phyloP scores from a whole-genome alignment of 2,329 filamentous ascomycete species.

The Nemania bipapillata region DNA sequence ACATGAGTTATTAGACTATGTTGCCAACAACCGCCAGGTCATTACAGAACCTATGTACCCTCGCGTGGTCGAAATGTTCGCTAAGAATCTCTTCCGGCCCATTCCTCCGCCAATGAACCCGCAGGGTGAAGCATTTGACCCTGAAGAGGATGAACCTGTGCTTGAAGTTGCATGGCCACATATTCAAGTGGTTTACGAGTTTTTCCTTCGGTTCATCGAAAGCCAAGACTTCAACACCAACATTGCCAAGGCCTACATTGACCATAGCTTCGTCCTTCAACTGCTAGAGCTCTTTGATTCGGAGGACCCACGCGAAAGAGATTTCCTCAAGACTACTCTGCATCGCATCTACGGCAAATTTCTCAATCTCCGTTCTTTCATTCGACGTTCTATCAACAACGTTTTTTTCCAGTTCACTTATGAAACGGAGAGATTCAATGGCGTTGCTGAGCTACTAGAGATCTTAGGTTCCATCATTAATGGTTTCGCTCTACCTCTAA shows the following conservation, averaged over 20 bases:
- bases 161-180: conserved; percentile 98
- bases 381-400: conserved; percentile 98
- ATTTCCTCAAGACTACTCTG: conserved; percentile 97
- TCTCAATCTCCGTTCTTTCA: conserved; percentile 95
- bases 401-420: conserved; percentile 99
- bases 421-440: conserved; percentile 98
- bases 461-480: conserved; percentile 99
- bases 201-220: conserved; percentile 98
- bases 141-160: conserved; percentile 97
- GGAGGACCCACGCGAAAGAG: conserved; percentile 93
- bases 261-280: conserved; percentile 96
- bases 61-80: conserved; percentile 98
- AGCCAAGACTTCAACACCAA: conserved; percentile 99
- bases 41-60: conserved; percentile 99
- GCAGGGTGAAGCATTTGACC: conserved; percentile 97
- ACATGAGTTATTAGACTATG: conserved; percentile 96
- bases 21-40: conserved; percentile 97
- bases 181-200: conserved; percentile 99
- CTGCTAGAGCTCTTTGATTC: conserved; percentile 98
- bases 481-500: conserved; percentile 93
- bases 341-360: conserved; percentile 99
- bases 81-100: conserved; percentile 96
- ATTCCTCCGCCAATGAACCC: conserved; percentile 98
- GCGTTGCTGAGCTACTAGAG: conserved; percentile 94
- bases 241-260: conserved; percentile 98